Percentiles rank a stretch among this genome's conserved stretches.
Conservation (phyloP, 148 eudicot species). For the Beta vulgaris region DNA sequence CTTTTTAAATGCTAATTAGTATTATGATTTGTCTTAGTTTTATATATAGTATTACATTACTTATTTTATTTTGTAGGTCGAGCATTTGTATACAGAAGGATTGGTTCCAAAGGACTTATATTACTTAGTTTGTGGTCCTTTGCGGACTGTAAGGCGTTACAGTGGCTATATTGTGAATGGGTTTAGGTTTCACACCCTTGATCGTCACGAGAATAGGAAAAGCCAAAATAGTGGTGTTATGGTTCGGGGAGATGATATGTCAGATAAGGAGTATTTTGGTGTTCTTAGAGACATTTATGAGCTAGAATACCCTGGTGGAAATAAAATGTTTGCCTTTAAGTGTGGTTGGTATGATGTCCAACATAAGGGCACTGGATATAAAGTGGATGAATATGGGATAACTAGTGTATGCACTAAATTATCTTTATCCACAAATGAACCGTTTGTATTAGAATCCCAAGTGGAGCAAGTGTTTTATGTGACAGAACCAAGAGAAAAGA, state of each 20-base stretch:
- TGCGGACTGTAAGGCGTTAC: background rate
- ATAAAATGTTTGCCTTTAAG: background rate
- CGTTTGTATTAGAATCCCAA: conserved; percentile 11
- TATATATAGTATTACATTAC: too few species aligned
- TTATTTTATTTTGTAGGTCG: background rate
- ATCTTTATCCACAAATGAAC: background rate
- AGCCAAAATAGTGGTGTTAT: conserved; percentile 1
- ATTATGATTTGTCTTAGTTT: background rate
- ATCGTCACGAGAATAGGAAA: background rate
- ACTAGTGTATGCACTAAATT: background rate
- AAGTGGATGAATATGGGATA: conserved; percentile 8
- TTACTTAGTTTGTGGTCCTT: conserved; percentile 6
- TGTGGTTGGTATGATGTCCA: conserved; percentile 15
- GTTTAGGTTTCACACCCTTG: background rate
- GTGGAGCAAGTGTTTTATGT: conserved; percentile 8
- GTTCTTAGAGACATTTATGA: background rate
- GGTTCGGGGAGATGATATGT: conserved; percentile 6
- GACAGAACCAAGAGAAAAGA: background rate
- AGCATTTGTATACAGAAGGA: background rate
- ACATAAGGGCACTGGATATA: background rate
- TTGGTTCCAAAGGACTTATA: background rate
- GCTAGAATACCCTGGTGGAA: background rate
- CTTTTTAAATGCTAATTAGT: too few species aligned
- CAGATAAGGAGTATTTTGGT: too few species aligned
- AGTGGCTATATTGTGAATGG: background rate